These are phyloP conservation scores for Paramecium primaurelia DNA, from an alignment of 73 alveolate genomes.

Conservation along the genomic window DNA sequence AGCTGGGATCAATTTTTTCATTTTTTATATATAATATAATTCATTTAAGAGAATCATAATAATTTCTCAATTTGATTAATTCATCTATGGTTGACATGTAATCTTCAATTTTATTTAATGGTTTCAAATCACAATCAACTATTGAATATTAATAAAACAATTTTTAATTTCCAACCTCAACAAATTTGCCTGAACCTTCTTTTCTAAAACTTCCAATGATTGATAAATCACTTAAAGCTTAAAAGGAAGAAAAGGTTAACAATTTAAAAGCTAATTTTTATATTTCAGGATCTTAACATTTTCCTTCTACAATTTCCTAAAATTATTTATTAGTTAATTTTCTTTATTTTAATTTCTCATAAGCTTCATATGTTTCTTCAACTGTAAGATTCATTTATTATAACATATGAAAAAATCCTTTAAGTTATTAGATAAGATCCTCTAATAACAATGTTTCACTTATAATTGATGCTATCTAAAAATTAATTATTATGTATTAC, in stretches of 20 bases:
- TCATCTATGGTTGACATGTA: conserved; percentile 7
- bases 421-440: not conserved
- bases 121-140: conserved; percentile 33
- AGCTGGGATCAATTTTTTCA: conserved; percentile 66
- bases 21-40: not conserved
- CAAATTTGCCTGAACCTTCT: not conserved
- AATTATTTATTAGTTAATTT: not conserved
- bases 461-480: conserved; percentile 6
- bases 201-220: not conserved
- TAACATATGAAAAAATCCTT: not conserved
- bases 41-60: not conserved
- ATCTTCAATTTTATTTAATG: not conserved
- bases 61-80: not conserved
- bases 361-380: not conserved
- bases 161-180: not conserved
- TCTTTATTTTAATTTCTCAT: not conserved
- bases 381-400: not conserved
- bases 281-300: not conserved
- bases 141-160: not conserved
- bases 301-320: not conserved
- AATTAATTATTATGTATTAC: not conserved
- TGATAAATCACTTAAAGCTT: conserved; percentile 29
- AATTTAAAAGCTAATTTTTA: not conserved
- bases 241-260: not conserved
- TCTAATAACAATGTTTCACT: not conserved